A percentile compares a stretch with the other conserved stretches of the same genome.
Conservation (phyloP, 768 basidiomycete species). For the Amyloporia xantha region DNA sequence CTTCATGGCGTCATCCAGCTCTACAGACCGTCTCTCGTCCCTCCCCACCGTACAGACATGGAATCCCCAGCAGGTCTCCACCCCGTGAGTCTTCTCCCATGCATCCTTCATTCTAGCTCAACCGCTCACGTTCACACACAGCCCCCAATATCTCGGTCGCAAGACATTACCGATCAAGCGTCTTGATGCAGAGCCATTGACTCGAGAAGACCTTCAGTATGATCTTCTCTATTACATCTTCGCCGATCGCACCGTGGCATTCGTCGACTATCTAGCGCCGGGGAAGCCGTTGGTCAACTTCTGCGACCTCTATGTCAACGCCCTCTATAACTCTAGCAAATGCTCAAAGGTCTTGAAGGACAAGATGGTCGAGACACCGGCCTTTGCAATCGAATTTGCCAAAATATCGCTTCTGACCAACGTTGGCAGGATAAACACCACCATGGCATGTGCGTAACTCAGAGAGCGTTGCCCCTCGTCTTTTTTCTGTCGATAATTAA, state of each 20-base stretch:
- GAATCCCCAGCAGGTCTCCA: slow-evolving; percentile 24
- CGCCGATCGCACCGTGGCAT: slow-evolving; percentile 56
- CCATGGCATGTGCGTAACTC: slow-evolving; percentile 69
- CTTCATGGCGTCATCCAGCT: slow-evolving; percentile 27
- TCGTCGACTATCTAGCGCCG: slow-evolving; percentile 54
- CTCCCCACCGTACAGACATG: slow-evolving; percentile 18
- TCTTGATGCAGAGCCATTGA: slow-evolving; percentile 76
- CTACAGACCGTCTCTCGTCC: slow-evolving; percentile 21
- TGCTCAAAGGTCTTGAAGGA: slow-evolving; percentile 85
- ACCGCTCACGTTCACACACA: slow-evolving; percentile 52
- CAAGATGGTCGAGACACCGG: slow-evolving; percentile 78
- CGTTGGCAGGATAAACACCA: slow-evolving; percentile 88
- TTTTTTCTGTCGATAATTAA: neutral
- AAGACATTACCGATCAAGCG: slow-evolving; percentile 78
- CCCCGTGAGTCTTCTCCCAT: slow-evolving; percentile 18
- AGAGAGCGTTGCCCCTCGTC: slow-evolving; percentile 8
- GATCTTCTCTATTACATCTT: slow-evolving; percentile 81
- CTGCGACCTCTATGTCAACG: slow-evolving; percentile 76
- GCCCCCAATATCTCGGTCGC: slow-evolving; percentile 31
- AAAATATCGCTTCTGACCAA: slow-evolving; percentile 84
- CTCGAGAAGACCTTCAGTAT: slow-evolving; percentile 80
- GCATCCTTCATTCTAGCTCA: slow-evolving; percentile 15
- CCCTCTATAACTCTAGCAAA: slow-evolving; percentile 72
- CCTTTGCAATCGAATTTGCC: slow-evolving; percentile 71
- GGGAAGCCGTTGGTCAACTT: slow-evolving; percentile 56